Evolutionary conservation across 2,329 filamentous ascomycete species (phyloP), one percentile per base, ranked within the genome.

Genomic region (Colletotrichum karsti): DNA sequence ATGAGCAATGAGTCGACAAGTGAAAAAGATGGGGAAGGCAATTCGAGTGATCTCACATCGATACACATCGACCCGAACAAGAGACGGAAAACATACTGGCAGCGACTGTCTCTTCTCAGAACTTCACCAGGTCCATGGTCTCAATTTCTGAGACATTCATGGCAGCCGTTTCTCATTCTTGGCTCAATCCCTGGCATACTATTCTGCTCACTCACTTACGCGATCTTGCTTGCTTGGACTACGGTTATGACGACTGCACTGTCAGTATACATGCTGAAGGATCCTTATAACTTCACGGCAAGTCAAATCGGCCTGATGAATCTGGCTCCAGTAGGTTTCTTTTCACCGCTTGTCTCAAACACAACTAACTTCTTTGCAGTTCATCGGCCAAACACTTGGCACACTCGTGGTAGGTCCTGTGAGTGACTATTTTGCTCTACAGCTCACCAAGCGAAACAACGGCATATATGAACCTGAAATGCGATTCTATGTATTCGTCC

Each of bases 311-410:
- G 82, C 0, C 72, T 82, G 0, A 77, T 83, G 73, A 78, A 73
- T 35, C 28, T 84, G 2, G 74, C 80, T 0, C 73, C 78, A 2
- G 12, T 15, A 13, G 13, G 37, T 15, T 18, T 15, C 37, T 41
- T 7, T 15, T 41, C 37, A 12, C 30, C 30, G 12, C 30, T 35
- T 7, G n/a, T n/a, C 12, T 33, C 30, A 2, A 10, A 6, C 3
- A 7, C 30, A 33, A 33, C 30, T 33, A 10, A 33, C 30, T 10
- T 33, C 12, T 33, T 10, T 10, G 12, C 5, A 33, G 30, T 80
- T 85, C 59, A 78, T 84, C 41, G 82, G 82, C 0, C 73, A 72
- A 12, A 74, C 76, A 2, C 35, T 83, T 2, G 81, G 77, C 13
- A 72, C 73, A 18, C n/a, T 78, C 8, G 69, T 75, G 12, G 44